Base-by-base conservation (phyloP, 345 rosid genomes). In the Cardamine occulta region DNA sequence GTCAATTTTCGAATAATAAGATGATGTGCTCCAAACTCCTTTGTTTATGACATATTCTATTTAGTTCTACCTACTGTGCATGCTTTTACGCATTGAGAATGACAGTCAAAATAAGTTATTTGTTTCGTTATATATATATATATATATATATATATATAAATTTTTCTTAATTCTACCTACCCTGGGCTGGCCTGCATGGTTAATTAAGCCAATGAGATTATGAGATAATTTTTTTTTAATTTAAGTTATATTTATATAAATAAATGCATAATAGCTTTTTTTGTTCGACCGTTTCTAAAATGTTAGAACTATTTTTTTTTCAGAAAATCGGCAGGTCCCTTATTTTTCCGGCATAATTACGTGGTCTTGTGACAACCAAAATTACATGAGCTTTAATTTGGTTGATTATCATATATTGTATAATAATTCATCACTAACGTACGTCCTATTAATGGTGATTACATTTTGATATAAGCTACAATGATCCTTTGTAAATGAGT, bases 201-300 rank as follows among this genome's bases (percentile, higher is more conserved):
- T 73, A 42, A 29, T 35, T 34, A 42, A 45, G 19, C 19, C 8
- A 45, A 64, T 40, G 70, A 62, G 29, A 29, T 61, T 37, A 37
- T 26, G 61, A 48, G 19, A 57, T 29, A 51, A 34, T 9, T 57
- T 57, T 45, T 8, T 34, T 19, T 31, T 45, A 11, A 8, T 29
- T 44, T 44, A 7, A 5, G 21, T 18, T 44, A 18, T 29, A 56
- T 26, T 42, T 69, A n/a, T 31, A 47, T n/a, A 24, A 28, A 56
- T 40, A 69, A 28, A 26, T 56, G 2, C 21, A 56, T 42, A 29
- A 8, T 44, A 8, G 19, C 2, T 11, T 56, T 68, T 56, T 42
- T 5, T 3, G 40, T 52, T 51, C 21, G n/a, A 56, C 42, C 39
- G 31, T 69, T 69, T 69, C 6, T 11, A 40, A 69, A 55, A 49